phyloP scores from a whole-genome alignment of 495 filamentous ascomycete genomes.

The Talaromyces stipitatus region DNA sequence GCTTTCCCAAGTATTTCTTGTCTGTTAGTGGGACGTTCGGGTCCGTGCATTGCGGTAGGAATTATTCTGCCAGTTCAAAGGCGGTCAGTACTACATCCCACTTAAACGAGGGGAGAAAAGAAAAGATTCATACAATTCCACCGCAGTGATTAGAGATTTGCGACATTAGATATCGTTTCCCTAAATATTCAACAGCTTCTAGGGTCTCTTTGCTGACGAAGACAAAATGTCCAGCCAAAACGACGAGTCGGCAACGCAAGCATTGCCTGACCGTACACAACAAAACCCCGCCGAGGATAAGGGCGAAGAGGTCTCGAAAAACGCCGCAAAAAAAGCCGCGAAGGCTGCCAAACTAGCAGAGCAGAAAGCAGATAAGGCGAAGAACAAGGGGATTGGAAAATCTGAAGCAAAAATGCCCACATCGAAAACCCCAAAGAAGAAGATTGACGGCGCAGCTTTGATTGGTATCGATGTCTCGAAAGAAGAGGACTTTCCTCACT shows the following conservation, averaged over 20 bases:
- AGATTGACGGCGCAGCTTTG: slow-evolving; percentile 53
- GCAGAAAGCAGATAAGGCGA: slow-evolving; percentile 58
- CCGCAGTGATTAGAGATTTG: neutral
- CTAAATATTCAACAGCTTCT: neutral
- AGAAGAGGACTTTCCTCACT: slow-evolving; percentile 77
- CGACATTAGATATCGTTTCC: neutral
- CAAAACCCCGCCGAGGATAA: slow-evolving; percentile 33
- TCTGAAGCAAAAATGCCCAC: slow-evolving; percentile 34
- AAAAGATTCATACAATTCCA: neutral
- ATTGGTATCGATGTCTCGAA: slow-evolving; percentile 85
- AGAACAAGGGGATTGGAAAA: slow-evolving; percentile 46
- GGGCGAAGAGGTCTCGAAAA: slow-evolving; percentile 57
- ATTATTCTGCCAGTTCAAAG: slow-evolving; percentile 33
- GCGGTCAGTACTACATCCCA: slow-evolving; percentile 42
- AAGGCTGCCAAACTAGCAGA: slow-evolving; percentile 59
- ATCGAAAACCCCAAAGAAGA: slow-evolving; percentile 38
- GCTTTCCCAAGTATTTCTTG: slow-evolving; percentile 1
- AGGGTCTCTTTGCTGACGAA: neutral
- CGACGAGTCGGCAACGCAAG: slow-evolving; percentile 15
- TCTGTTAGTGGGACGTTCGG: slow-evolving; percentile 4
- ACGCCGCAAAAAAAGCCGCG: slow-evolving; percentile 63
- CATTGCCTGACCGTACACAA: slow-evolving; percentile 33
- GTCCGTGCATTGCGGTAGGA: slow-evolving; percentile 4
- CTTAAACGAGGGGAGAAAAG: slow-evolving; percentile 26
- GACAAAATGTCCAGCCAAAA: slow-evolving; percentile 30